Conservation (phyloP, 164 flowering plant species). For the Vitis amurensis region DNA sequence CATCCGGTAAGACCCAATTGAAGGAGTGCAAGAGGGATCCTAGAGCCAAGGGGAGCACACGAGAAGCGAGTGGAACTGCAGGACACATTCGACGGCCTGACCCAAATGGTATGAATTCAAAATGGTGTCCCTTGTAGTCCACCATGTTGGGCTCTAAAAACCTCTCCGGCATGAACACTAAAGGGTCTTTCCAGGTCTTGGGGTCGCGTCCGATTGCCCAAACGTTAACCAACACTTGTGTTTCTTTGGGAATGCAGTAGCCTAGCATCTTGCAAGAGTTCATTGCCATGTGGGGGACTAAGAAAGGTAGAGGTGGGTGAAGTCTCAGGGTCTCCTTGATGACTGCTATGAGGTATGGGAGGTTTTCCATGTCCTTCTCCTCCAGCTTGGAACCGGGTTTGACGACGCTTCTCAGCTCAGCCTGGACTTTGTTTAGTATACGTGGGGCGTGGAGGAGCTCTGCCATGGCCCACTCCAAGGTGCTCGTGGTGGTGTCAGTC, state of each 20-base stretch:
- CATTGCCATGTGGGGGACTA: constrained; percentile 53
- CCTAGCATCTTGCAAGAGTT: constrained; percentile 34
- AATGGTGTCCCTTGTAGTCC: constrained; percentile 42
- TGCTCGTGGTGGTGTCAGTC: constrained; percentile 55
- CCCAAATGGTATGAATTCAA: constrained; percentile 46
- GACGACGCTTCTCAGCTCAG: constrained; percentile 27
- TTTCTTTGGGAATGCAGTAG: constrained; percentile 40
- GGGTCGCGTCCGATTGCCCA: constrained; percentile 62
- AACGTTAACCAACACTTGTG: constrained; percentile 48
- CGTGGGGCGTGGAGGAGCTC: constrained; percentile 50
- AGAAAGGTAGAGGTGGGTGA: constrained; percentile 55
- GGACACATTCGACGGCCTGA: constrained; percentile 43
- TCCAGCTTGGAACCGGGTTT: constrained; percentile 19
- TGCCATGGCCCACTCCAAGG: constrained; percentile 59
- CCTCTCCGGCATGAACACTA: constrained; percentile 48
- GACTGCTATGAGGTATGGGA: constrained; percentile 51
- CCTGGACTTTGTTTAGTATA: constrained; percentile 27
- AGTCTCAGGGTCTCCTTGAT: constrained; percentile 53
- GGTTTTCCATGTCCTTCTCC: constrained; percentile 43
- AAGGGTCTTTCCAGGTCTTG: constrained; percentile 40
- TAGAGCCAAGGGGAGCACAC: constrained; percentile 25
- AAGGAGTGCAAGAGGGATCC: constrained; percentile 26
- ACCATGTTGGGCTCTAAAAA: constrained; percentile 26
- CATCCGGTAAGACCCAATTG: constrained; percentile 27
- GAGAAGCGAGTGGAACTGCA: constrained; percentile 26